A percentile compares a stretch with the other conserved stretches of the same genome.
These are phyloP conservation scores for Thraustochytrium sp. DNA, from an alignment of 352 stramenopile species.

Conservation along the genomic window DNA sequence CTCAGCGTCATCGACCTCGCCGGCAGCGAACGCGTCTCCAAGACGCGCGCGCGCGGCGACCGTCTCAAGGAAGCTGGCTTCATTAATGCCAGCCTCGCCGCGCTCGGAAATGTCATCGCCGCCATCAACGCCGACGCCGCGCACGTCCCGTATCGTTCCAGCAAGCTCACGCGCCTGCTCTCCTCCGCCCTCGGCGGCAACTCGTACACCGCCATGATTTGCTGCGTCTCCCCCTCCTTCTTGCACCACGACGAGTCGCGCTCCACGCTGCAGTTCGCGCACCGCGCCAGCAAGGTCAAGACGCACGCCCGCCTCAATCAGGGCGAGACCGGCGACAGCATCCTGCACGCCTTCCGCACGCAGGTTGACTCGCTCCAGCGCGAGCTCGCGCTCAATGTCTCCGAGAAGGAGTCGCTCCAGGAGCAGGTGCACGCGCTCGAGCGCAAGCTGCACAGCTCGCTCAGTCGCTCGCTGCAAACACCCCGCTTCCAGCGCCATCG, in stretches of 20 bases:
- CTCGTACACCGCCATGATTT: constrained; percentile 39
- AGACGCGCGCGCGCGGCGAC: constrained; percentile 47
- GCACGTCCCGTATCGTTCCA: constrained; percentile 49
- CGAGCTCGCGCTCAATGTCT: constrained; percentile 5
- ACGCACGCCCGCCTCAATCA: constrained; percentile 52
- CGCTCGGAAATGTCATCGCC: constrained; percentile 52
- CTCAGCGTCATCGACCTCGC: constrained; percentile 96
- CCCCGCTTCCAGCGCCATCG: background rate
- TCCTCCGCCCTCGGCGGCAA: constrained; percentile 42
- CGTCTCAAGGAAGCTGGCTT: constrained; percentile 46
- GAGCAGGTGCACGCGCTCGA: background rate
- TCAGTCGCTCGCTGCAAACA: background rate
- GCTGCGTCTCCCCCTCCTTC: constrained; percentile 26
- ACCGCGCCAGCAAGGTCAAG: constrained; percentile 53
- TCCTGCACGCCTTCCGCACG: background rate
- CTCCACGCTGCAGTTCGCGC: constrained; percentile 48
- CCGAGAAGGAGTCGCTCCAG: constrained; percentile 17
- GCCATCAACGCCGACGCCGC: constrained; percentile 12
- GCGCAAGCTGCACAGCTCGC: background rate
- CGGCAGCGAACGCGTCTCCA: constrained; percentile 83
- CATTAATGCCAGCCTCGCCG: constrained; percentile 49
- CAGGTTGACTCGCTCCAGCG: constrained; percentile 3
- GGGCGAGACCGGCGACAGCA: constrained; percentile 12
- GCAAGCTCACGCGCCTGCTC: constrained; percentile 46
- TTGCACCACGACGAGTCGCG: constrained; percentile 45